phyloP scores from a whole-genome alignment of 768 basidiomycete species.

The Suillus tomentosus region DNA sequence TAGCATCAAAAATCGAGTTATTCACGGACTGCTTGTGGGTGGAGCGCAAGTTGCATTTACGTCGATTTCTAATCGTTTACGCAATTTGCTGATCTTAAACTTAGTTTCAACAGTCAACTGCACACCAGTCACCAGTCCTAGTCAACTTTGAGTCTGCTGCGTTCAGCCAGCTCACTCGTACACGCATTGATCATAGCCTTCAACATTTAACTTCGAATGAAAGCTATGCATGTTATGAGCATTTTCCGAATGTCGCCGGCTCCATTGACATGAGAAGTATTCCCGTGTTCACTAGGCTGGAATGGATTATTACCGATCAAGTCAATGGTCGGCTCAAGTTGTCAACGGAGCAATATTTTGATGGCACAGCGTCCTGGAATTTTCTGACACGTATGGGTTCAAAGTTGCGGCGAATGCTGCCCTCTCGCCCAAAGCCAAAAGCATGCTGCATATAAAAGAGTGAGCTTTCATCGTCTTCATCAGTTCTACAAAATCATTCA shows the following conservation, averaged over 20 bases:
- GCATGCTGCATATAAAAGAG: constrained; percentile 1
- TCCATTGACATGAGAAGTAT: not conserved
- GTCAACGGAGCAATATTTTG: not conserved
- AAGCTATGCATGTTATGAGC: not conserved
- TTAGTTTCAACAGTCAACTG: too few relatives aligned
- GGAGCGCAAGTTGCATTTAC: too few relatives aligned
- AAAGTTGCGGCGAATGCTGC: not conserved
- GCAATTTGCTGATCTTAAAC: too few relatives aligned
- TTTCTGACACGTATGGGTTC: not conserved
- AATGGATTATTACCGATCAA: not conserved
- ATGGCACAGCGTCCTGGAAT: not conserved
- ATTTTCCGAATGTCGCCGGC: not conserved
- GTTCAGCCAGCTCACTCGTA: not conserved
- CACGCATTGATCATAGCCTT: not conserved
- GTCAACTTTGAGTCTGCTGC: not conserved
- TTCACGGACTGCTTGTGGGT: not conserved
- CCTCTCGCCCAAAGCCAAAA: not conserved
- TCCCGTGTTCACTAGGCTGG: not conserved
- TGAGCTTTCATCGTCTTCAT: not conserved
- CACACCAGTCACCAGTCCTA: not conserved
- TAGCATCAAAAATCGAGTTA: not conserved
- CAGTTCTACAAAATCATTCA: constrained; percentile 10
- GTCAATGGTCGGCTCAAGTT: not conserved
- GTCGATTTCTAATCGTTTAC: too few relatives aligned
- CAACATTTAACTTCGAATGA: not conserved